A percentile compares a stretch with the other conserved stretches of the same genome.
These are phyloP conservation scores for Candida sanyiensis DNA, from an alignment of 805 yeast genomes.

Conservation along the genomic window DNA sequence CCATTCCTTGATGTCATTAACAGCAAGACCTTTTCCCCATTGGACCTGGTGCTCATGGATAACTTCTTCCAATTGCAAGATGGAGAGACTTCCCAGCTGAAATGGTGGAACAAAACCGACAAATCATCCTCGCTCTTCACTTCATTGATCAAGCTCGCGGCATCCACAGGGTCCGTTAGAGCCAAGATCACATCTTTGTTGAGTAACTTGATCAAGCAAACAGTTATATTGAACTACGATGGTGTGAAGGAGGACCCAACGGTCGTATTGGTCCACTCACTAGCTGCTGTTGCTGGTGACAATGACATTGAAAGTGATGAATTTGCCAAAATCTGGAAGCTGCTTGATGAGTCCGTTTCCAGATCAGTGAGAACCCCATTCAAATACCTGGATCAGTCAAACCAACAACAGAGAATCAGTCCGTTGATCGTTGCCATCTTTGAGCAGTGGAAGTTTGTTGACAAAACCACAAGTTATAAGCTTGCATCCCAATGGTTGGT, in stretches of 20 bases:
- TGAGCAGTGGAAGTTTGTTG: conserved; percentile 65
- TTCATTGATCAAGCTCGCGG: conserved; percentile 50
- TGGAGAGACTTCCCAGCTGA: conserved; percentile 44
- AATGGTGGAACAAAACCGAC: conserved; percentile 71
- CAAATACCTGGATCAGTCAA: conserved; percentile 66
- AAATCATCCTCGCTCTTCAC: conserved; percentile 59
- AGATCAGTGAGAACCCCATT: conserved; percentile 73
- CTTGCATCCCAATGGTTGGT: conserved; percentile 44
- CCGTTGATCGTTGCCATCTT: conserved; percentile 52
- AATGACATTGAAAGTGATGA: conserved; percentile 8
- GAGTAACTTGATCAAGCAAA: conserved; percentile 41
- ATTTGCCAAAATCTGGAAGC: conserved; percentile 43
- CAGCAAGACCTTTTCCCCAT: conserved; percentile 35
- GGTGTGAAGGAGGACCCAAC: conserved; percentile 47
- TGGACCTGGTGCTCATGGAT: conserved; percentile 55
- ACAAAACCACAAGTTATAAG: conserved; percentile 25
- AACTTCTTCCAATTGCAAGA: conserved; percentile 58
- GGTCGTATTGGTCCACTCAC: conserved; percentile 46
- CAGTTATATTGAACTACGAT: conserved; percentile 48
- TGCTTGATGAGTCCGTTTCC: conserved; percentile 71
- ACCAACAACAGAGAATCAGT: conserved; percentile 35
- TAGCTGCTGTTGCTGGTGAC: conserved; percentile 26
- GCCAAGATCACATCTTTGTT: conserved; percentile 47
- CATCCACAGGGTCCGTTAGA: conserved; percentile 30
- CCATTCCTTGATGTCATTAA: conserved; percentile 32